These are phyloP conservation scores for Pueraria montana DNA, from an alignment of 306 rosid species.

Conservation along the genomic window DNA sequence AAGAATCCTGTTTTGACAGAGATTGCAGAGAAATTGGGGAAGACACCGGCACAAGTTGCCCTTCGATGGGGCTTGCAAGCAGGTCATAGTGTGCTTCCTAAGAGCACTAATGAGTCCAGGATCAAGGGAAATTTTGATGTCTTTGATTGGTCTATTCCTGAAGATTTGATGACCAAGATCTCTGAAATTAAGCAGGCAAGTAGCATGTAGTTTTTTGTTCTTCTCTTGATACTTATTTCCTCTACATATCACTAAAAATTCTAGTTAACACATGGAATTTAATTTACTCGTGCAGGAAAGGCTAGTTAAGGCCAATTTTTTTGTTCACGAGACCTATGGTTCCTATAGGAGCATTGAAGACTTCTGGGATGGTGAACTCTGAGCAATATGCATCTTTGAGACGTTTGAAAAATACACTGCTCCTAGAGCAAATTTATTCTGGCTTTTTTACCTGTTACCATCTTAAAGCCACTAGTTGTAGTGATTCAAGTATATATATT, in stretches of 20 bases:
- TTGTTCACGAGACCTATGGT: conserved; percentile 55
- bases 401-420: neutral
- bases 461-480: neutral
- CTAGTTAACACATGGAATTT: conserved; percentile 14
- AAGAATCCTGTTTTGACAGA: conserved; percentile 50
- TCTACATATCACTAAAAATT: neutral
- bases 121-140: conserved; percentile 64
- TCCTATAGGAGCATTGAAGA: conserved; percentile 64
- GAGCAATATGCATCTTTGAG: conserved; percentile 45
- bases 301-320: conserved; percentile 50
- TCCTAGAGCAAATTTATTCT: neutral
- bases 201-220: no score
- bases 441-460: no score
- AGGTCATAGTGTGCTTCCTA: conserved; percentile 79
- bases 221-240: neutral
- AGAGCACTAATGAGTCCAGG: conserved; percentile 67
- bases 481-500: no score
- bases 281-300: conserved; percentile 63
- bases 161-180: conserved; percentile 54
- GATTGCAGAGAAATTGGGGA: conserved; percentile 68
- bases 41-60: conserved; percentile 76
- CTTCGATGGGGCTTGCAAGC: conserved; percentile 78
- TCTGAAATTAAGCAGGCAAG: conserved; percentile 62
- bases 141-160: conserved; percentile 69
- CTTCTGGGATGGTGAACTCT: conserved; percentile 67